A percentile compares a stretch with the other conserved stretches of the same genome.
Conservation (phyloP, 345 rosid species). For the Conringia planisiliqua region DNA sequence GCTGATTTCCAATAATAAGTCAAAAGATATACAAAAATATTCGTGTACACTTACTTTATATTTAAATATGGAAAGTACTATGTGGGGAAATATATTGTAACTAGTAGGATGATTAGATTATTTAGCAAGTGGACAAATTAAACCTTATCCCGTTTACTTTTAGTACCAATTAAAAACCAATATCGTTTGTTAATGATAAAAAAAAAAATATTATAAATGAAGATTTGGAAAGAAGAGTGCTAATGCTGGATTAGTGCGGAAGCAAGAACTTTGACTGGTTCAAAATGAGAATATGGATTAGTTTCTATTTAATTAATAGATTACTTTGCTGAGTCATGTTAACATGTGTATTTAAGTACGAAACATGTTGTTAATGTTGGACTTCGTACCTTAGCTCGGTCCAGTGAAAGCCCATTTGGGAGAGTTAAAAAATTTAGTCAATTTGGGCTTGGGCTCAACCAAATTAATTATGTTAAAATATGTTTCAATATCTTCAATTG, state of each 20-base stretch:
- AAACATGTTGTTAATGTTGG: too few species aligned
- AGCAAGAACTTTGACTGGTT: constrained; percentile 17
- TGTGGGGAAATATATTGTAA: not conserved
- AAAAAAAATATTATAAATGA: not conserved
- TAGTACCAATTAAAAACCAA: constrained; percentile 17
- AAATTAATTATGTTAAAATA: too few species aligned
- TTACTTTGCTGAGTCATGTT: not conserved
- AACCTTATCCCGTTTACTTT: constrained; percentile 34
- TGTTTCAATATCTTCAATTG: too few species aligned
- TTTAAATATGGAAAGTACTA: constrained; percentile 17
- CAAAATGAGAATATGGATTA: not conserved
- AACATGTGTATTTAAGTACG: not conserved
- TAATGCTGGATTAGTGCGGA: constrained; percentile 31
- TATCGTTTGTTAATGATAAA: constrained; percentile 2
- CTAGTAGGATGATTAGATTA: constrained; percentile 7
- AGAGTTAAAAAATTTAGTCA: too few species aligned
- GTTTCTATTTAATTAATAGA: not conserved
- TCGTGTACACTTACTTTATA: constrained; percentile 12
- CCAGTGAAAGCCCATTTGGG: too few species aligned
- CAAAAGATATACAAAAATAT: constrained; percentile 29
- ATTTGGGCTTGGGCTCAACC: too few species aligned
- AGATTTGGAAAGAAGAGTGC: constrained; percentile 5
- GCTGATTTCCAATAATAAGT: constrained; percentile 13
- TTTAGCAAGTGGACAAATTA: constrained; percentile 19
- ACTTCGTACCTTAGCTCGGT: too few species aligned